Base-by-base conservation (phyloP, 169 alveolate genomes). In the Eimeria falciformis region DNA sequence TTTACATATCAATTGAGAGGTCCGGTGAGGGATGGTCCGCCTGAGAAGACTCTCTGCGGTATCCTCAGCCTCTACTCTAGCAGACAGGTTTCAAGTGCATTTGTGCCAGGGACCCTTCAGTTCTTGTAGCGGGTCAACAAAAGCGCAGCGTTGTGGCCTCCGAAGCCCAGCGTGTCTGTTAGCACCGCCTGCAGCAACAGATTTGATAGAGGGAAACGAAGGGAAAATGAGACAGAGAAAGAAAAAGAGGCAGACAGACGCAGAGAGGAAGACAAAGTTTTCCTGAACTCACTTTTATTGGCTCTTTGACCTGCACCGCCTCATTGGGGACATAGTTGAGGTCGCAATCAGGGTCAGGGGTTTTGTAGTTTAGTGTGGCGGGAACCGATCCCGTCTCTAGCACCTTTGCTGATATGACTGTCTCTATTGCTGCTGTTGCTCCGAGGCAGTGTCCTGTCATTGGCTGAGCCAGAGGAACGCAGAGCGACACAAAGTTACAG, bases 381-480 rank as follows among this genome's bases (percentile, higher is more conserved):
- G 97, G 97, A 18, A 94, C 93, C 23, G 47, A 46, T 87, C 95
- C 95, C 53, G 97, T 95, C 84, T 95, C 93, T 92, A 95, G 71
- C 40, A 95, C 94, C 91, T 94, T 95, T 58, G 94, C 92, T n/a
- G 95, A 91, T 17, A 91, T 94, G 75, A 93, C 91, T 25, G 96
- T 92, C 91, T 95, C 97, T 43, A 95, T 92, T 5, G 96, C 97
- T 1, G 96, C 97, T 0, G 97, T 94, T 12, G 95, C 97, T 11
- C 96, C 97, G 69, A 95, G 91, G 50, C 96, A 94, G 92, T 95
- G 97, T 3, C 97, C 97, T 29, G 97, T 95, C 97, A 95, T 95
- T 71, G 95, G 89, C 92, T 91, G 85, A 27, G 62, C 11, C 55
- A 47, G 27, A 47, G 18, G 66, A 23, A 21, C 68, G 27, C 83